Evolutionary conservation across 2,329 filamentous ascomycete genomes (phyloP).

Genomic region (Aspergillus novoparasiticus): DNA sequence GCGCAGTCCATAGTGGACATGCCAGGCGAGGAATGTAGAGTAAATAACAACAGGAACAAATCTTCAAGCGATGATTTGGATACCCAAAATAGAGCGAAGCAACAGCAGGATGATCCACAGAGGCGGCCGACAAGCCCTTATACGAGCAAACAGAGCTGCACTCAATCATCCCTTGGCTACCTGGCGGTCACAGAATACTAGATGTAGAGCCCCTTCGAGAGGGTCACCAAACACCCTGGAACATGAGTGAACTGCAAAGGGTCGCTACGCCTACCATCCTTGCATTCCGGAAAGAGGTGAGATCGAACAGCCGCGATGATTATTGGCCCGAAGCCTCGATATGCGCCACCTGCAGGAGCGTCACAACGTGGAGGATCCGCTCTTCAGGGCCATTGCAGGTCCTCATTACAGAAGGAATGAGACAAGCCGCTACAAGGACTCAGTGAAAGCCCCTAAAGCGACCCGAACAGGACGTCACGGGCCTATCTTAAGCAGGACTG

Average conservation of each 20-base stretch:
- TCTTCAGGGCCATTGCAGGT: conserved; percentile 25
- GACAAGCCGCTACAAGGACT: conserved; percentile 27
- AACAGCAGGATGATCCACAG: conserved; percentile 4
- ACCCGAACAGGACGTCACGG: conserved; percentile 24
- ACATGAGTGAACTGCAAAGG: conserved; percentile 26
- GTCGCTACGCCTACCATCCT: conserved; percentile 33
- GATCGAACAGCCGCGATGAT: conserved; percentile 17
- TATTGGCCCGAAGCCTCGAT: conserved; percentile 31
- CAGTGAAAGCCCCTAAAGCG: conserved; percentile 18
- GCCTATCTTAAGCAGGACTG: conserved; percentile 17
- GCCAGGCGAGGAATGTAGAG: conserved; percentile 13
- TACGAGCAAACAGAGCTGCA: conserved; percentile 1
- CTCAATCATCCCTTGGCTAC: conserved; percentile 34
- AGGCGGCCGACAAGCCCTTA: conserved; percentile 9
- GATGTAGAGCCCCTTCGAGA: conserved; percentile 31
- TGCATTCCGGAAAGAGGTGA: conserved; percentile 41
- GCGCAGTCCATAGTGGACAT: conserved; percentile 37
- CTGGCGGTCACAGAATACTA: conserved; percentile 21
- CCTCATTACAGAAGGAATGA: conserved; percentile 38
- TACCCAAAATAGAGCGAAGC: conserved; percentile 13
- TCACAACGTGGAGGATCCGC: conserved; percentile 37
- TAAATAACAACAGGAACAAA: conserved; percentile 12
- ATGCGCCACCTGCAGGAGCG: conserved; percentile 29
- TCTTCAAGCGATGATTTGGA: conserved; percentile 13
- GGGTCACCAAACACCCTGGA: conserved; percentile 29